Evolutionary conservation across 345 rosid species (phyloP), one percentile per base, ranked within the genome.

Genomic region (Garcia nutans): DNA sequence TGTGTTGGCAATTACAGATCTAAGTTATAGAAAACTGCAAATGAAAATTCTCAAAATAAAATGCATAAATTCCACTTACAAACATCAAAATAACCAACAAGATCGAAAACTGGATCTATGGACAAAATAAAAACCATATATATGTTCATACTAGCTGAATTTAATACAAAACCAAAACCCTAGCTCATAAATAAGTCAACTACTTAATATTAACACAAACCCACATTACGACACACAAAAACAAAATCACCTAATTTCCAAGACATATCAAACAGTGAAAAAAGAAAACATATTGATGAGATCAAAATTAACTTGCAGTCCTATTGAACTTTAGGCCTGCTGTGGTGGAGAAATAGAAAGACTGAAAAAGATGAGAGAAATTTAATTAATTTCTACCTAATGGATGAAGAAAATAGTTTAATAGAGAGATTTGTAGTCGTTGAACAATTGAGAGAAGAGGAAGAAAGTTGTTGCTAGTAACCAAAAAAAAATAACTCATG

Each of bases 191-290:
- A 63, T 8, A 54, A 31, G 45, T 47, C 9, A 31, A 33, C 16
- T 42, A 65, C 28, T 41, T 19, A 54, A 50, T 10, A 47, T n/a
- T 49, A 49, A 60, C 22, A n/a, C 24, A 12, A 63, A 31, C 2
- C 77, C 61, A 52, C 62, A 54, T 31, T 10, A 33, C 45, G 26
- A 74, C 64, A 64, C 56, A 72, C 22, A 42, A 23, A 37, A 66
- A 26, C 44, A 2, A 44, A 65, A 37, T 15, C 16, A 42, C 57
- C 71, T 24, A 56, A 19, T 44, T 68, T 33, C 54, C 42, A 49
- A 13, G 6, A 44, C 3, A 44, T 3, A 44, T 44, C 47, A 44
- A 44, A 66, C n/a, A 74, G 19, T 10, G 19, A 63, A 1, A 31
- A 52, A 2, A 41, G 41, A 41, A 11, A 12, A 3, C 1, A 26